Base-by-base conservation (phyloP, 176 grass and related monocot species). In the Ensete glaucum region DNA sequence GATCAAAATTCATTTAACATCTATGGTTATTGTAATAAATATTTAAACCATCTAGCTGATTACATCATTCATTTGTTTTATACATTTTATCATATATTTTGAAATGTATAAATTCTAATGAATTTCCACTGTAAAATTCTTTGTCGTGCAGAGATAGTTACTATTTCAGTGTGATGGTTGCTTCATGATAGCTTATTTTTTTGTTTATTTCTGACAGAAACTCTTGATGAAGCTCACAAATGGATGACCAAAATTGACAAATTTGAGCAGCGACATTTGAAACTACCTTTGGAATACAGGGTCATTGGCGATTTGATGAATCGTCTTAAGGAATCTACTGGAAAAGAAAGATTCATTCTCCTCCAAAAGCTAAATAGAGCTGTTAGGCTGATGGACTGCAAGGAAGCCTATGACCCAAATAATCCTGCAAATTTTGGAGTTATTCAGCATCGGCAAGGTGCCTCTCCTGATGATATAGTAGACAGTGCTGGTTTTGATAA, bases 301-400 rank as follows among this genome's bases (percentile, higher is more conserved):
- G 94, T 98, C 27, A 91, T 98, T 10, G 90, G 90, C 15, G 88
- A 93, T 87, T 83, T 89, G 88, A 98, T 91, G 90, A 93, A 93
- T 73, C 86, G 75, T 12, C 84, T 98, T 1, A 93, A 98, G 76
- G 84, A 91, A 15, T 73, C 94, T 73, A 85, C 88, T 0, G 88
- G 82, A 62, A 98, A 93, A 70, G 94, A 98, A 2, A 87, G 88
- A 76, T 98, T 98, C 26, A 14, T 93, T 64, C 88, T 93, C 79
- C 90, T 93, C 54, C 90, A 91, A 75, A 91, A 98, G 81, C 83
- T 98, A 56, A 98, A 98, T 29, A 77, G 94, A 54, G 94, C 90
- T 1, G 53, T 93, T 57, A 87, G 94, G 82, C 34, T 93, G 64
- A 98, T 98, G 94, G 90, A 93, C 43, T 73, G 76, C 80, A 98